These are phyloP conservation scores for Osmozyma mogii DNA, from an alignment of 805 yeast genomes.

Conservation along the genomic window DNA sequence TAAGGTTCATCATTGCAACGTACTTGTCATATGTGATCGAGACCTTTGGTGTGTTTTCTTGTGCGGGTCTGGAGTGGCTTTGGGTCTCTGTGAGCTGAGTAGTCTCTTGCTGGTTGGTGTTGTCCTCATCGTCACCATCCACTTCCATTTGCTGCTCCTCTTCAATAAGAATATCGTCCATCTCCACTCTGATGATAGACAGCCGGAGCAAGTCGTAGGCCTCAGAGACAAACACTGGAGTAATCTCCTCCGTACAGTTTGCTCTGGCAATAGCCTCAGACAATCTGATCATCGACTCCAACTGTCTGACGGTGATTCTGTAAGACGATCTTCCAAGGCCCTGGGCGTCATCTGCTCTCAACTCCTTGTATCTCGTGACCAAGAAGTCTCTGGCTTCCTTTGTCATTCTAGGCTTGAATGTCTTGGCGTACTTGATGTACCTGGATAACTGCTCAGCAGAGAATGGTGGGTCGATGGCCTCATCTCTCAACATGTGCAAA, in stretches of 20 bases:
- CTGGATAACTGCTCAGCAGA: conserved; percentile 81
- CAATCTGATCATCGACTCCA: conserved; percentile 87
- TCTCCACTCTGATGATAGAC: conserved; percentile 88
- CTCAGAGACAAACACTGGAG: conserved; percentile 82
- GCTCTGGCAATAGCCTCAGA: conserved; percentile 97
- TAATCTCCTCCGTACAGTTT: conserved; percentile 82
- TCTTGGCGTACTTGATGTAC: conserved; percentile 84
- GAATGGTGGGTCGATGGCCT: conserved; percentile 83
- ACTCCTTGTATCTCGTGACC: conserved; percentile 73
- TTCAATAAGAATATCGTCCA: conserved; percentile 82
- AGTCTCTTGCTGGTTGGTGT: conserved; percentile 4
- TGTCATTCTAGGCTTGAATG: conserved; percentile 85
- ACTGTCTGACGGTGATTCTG: conserved; percentile 93
- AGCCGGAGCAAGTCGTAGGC: conserved; percentile 86
- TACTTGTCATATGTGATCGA: conserved; percentile 78
- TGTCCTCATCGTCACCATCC: conserved; percentile 13
- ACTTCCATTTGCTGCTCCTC: conserved; percentile 6
- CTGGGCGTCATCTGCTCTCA: conserved; percentile 85
- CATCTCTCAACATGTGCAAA: conserved; percentile 84
- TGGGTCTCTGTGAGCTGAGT: conserved; percentile 1
- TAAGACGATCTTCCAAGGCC: conserved; percentile 81
- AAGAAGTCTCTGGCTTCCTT: conserved; percentile 70
- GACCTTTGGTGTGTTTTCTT: conserved; percentile 22
- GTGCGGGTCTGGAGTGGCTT: conserved; percentile 1
- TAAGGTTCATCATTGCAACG: conserved; percentile 70